Percentiles rank a stretch among this genome's conserved stretches.
Conservation (phyloP, 2,329 filamentous ascomycete species). For the Coniochaeta sp. region DNA sequence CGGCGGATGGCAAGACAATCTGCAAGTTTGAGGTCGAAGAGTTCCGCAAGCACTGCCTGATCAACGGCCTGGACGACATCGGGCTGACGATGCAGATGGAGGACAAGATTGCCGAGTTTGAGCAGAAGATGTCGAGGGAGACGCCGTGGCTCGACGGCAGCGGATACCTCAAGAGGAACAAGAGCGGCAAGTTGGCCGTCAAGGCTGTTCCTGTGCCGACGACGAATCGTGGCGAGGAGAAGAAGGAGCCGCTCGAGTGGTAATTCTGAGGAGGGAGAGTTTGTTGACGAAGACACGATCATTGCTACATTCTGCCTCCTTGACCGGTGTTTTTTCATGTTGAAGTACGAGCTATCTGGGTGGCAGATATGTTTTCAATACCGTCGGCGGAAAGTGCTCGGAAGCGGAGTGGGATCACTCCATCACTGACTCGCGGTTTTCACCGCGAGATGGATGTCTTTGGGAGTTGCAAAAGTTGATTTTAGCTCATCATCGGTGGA, state of each 20-base stretch:
- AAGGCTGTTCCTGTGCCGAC: constrained; percentile 68
- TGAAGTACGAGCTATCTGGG: neutral
- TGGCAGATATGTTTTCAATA: neutral
- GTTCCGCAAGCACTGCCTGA: constrained; percentile 88
- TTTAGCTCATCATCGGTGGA: neutral
- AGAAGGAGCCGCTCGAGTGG: constrained; percentile 86
- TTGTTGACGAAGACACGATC: neutral
- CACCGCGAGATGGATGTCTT: neutral
- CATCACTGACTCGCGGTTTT: neutral
- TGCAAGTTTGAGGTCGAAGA: constrained; percentile 80
- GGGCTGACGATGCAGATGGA: constrained; percentile 89
- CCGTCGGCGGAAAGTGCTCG: neutral
- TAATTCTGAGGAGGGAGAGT: constrained; percentile 30
- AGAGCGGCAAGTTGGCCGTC: constrained; percentile 42
- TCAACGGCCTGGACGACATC: constrained; percentile 94
- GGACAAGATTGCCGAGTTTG: constrained; percentile 78
- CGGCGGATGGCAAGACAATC: constrained; percentile 64
- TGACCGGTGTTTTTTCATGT: neutral
- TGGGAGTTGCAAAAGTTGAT: neutral
- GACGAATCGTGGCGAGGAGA: constrained; percentile 80
- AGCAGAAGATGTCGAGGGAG: constrained; percentile 65
- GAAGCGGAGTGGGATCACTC: neutral
- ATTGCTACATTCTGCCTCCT: neutral
- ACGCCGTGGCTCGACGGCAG: constrained; percentile 90
- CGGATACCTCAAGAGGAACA: constrained; percentile 62